Percentiles rank a stretch among this genome's conserved stretches.
phyloP scores from a whole-genome alignment of 768 basidiomycete species.

The Serendipita indica region DNA sequence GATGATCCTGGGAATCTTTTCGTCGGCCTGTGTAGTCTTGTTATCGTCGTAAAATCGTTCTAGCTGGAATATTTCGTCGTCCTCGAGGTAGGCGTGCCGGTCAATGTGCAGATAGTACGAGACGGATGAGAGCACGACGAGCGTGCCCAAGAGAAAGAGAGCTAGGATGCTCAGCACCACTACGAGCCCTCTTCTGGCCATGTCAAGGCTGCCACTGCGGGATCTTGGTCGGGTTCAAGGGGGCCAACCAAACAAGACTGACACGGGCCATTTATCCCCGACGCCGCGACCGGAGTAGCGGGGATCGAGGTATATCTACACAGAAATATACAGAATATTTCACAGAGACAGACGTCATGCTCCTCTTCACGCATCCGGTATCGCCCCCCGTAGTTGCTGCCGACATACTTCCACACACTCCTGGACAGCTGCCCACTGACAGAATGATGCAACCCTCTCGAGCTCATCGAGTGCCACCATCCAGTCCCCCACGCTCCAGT shows the following conservation, averaged over 20 bases:
- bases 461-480: slow-evolving; percentile 35
- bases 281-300: no score
- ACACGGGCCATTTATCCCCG: slow-evolving; percentile 8
- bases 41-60: slow-evolving; percentile 24
- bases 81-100: slow-evolving; percentile 60
- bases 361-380: background rate
- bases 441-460: slow-evolving; percentile 32
- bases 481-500: slow-evolving; percentile 64
- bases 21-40: slow-evolving; percentile 38
- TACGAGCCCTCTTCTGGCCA: slow-evolving; percentile 35
- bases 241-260: slow-evolving; percentile 15
- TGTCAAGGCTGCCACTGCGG: slow-evolving; percentile 15
- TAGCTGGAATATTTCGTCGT: slow-evolving; percentile 40
- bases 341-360: background rate
- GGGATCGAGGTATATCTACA: slow-evolving; percentile 3
- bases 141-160: slow-evolving; percentile 72
- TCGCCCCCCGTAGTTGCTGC: slow-evolving; percentile 24
- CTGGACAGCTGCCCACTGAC: slow-evolving; percentile 38
- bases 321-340: slow-evolving; percentile 10
- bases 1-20: slow-evolving; percentile 79
- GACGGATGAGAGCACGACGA: slow-evolving; percentile 81
- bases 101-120: slow-evolving; percentile 81
- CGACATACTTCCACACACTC: slow-evolving; percentile 36
- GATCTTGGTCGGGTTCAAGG: slow-evolving; percentile 15
- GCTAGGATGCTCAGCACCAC: slow-evolving; percentile 43